These are phyloP conservation scores for Saccharomyces mikatae DNA, from an alignment of 805 yeast species.

Conservation along the genomic window DNA sequence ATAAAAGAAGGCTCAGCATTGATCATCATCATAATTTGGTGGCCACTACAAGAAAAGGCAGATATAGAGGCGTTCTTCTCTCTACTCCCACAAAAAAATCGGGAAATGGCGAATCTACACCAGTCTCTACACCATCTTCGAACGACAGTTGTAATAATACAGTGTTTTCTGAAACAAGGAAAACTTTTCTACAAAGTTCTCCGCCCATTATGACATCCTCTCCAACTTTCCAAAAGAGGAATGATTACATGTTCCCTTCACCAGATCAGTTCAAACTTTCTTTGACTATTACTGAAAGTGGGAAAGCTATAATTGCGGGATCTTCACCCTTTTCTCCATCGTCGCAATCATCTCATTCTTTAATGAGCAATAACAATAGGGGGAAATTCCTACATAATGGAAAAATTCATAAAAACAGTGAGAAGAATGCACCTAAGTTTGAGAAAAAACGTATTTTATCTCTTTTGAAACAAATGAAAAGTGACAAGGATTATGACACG, in stretches of 20 bases:
- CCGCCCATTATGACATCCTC: constrained; percentile 12
- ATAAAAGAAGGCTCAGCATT: constrained; percentile 10
- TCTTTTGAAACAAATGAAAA: constrained; percentile 26
- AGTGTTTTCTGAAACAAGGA: constrained; percentile 15
- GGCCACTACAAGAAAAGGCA: constrained; percentile 14
- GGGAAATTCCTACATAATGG: neutral
- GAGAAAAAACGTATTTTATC: constrained; percentile 24
- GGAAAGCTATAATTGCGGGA: constrained; percentile 27
- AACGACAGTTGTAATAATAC: constrained; percentile 9
- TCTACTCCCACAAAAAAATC: constrained; percentile 18
- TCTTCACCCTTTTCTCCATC: constrained; percentile 9
- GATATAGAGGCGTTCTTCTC: constrained; percentile 25
- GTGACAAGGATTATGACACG: constrained; percentile 1
- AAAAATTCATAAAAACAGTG: neutral
- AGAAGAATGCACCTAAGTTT: constrained; percentile 4
- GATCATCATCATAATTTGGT: neutral
- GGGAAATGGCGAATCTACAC: constrained; percentile 6
- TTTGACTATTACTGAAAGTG: constrained; percentile 26
- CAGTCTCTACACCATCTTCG: constrained; percentile 15
- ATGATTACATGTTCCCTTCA: neutral
- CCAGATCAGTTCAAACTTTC: constrained; percentile 18
- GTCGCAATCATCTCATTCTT: constrained; percentile 1
- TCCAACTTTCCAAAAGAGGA: constrained; percentile 2
- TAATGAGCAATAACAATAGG: neutral
- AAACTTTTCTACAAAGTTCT: constrained; percentile 9